phyloP scores from a whole-genome alignment of 352 stramenopile species.

The Plasmopara viticola region DNA sequence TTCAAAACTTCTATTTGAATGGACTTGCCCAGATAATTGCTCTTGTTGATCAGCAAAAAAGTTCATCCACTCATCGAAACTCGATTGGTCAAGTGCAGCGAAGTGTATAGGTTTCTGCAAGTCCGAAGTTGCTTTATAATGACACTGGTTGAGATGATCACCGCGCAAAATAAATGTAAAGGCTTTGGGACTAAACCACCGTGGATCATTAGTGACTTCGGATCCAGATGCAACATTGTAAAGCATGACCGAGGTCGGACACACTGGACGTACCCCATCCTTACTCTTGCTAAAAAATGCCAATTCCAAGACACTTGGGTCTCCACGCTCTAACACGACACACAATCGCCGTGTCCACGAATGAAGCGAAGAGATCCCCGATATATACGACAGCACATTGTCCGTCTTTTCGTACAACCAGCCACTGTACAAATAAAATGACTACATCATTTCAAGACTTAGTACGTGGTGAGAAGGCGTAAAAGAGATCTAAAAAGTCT shows the following conservation, averaged over 20 bases:
- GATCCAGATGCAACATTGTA: constrained; percentile 51
- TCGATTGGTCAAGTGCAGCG: constrained; percentile 38
- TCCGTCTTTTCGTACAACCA: constrained; percentile 63
- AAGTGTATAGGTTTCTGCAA: constrained; percentile 47
- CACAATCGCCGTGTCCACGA: constrained; percentile 62
- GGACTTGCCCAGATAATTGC: constrained; percentile 10
- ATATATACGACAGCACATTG: constrained; percentile 55
- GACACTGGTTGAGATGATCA: constrained; percentile 26
- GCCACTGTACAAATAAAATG: constrained; percentile 49
- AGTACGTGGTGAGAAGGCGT: constrained; percentile 5
- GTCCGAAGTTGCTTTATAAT: constrained; percentile 25
- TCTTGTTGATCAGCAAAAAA: constrained; percentile 61
- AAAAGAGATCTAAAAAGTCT: constrained; percentile 1
- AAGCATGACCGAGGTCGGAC: constrained; percentile 51
- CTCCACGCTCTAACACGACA: constrained; percentile 60
- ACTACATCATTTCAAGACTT: constrained; percentile 15
- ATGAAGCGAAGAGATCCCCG: constrained; percentile 50
- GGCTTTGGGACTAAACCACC: constrained; percentile 72
- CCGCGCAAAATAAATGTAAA: constrained; percentile 49
- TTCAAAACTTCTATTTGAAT: not conserved
- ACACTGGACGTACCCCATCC: constrained; percentile 35
- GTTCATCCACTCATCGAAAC: constrained; percentile 45
- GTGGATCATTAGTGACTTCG: constrained; percentile 33
- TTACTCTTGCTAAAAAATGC: constrained; percentile 53
- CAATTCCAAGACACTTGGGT: constrained; percentile 58